Conservation (phyloP, 2,329 filamentous ascomycete genomes). For the Xylariaceae sp. region DNA sequence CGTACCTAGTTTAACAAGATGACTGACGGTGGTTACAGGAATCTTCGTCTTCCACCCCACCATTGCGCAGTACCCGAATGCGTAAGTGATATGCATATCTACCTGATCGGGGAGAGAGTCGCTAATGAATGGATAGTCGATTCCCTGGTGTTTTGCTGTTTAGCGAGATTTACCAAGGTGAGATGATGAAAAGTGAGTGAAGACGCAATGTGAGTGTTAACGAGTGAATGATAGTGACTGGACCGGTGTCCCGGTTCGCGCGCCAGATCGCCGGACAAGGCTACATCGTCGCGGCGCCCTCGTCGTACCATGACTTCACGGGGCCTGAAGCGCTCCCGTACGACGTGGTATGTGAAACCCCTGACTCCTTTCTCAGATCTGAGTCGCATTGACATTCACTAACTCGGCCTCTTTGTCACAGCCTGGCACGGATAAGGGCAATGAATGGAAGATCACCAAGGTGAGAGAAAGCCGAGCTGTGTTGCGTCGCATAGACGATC, state of each 20-base stretch:
- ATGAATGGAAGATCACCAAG: conserved; percentile 80
- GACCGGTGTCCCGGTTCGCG: conserved; percentile 82
- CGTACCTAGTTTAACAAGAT: neutral
- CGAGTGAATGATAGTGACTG: conserved; percentile 55
- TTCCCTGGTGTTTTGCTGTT: conserved; percentile 88
- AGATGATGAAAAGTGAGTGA: neutral
- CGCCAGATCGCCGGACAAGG: conserved; percentile 88
- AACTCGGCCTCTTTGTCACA: neutral
- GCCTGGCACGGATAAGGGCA: conserved; percentile 81
- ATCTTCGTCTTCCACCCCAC: conserved; percentile 85
- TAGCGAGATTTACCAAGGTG: conserved; percentile 94
- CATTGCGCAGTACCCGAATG: conserved; percentile 79
- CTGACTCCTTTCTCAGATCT: too few relatives aligned
- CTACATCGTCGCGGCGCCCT: conserved; percentile 87
- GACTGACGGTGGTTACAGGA: conserved; percentile 44
- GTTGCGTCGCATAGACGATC: conserved; percentile 3
- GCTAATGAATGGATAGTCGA: conserved; percentile 38
- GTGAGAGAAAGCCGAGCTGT: conserved; percentile 35
- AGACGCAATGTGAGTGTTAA: neutral
- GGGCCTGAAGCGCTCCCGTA: conserved; percentile 79
- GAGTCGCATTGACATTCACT: neutral
- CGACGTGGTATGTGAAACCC: conserved; percentile 50
- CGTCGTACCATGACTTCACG: conserved; percentile 89
- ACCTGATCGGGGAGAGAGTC: neutral
- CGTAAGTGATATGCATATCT: conserved; percentile 44